These are phyloP conservation scores for Aaosphaeria arxii DNA, from an alignment of 2,329 filamentous ascomycete genomes.

Conservation along the genomic window DNA sequence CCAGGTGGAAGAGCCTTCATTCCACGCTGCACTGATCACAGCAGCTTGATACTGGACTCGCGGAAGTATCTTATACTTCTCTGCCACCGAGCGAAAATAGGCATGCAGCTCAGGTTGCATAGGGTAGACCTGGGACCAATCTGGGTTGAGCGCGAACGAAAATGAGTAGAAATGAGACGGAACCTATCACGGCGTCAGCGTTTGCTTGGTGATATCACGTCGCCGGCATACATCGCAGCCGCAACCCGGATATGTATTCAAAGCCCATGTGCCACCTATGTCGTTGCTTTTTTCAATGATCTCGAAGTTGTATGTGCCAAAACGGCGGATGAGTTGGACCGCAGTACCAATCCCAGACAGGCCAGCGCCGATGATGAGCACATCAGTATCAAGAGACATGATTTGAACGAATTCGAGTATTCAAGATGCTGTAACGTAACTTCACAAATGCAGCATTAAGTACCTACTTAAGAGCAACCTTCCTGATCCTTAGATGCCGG, in stretches of 20 bases:
- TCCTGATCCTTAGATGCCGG: too few species aligned
- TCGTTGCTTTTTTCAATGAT: slow-evolving; percentile 44
- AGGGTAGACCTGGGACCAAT: slow-evolving; percentile 59
- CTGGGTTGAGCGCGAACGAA: slow-evolving; percentile 57
- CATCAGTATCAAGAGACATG: slow-evolving; percentile 42
- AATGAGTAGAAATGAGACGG: slow-evolving; percentile 59
- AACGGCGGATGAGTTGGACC: slow-evolving; percentile 43
- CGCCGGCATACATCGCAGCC: slow-evolving; percentile 24
- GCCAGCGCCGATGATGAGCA: slow-evolving; percentile 52
- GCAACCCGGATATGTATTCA: slow-evolving; percentile 32
- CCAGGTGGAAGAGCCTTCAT: slow-evolving; percentile 43
- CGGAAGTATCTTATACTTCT: slow-evolving; percentile 33
- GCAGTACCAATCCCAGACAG: slow-evolving; percentile 48
- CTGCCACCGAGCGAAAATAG: slow-evolving; percentile 46
- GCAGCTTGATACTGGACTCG: slow-evolving; percentile 46
- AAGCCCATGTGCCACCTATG: slow-evolving; percentile 34
- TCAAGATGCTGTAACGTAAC: too few species aligned
- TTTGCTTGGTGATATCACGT: not conserved
- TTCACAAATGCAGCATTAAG: too few species aligned
- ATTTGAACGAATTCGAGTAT: not conserved
- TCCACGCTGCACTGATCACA: slow-evolving; percentile 45
- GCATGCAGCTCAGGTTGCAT: slow-evolving; percentile 53
- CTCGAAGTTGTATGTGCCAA: slow-evolving; percentile 38
- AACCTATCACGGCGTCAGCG: slow-evolving; percentile 10
- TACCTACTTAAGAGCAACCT: too few species aligned